These are phyloP conservation scores for Silene latifolia DNA, from an alignment of 148 eudicot genomes.

Conservation along the genomic window DNA sequence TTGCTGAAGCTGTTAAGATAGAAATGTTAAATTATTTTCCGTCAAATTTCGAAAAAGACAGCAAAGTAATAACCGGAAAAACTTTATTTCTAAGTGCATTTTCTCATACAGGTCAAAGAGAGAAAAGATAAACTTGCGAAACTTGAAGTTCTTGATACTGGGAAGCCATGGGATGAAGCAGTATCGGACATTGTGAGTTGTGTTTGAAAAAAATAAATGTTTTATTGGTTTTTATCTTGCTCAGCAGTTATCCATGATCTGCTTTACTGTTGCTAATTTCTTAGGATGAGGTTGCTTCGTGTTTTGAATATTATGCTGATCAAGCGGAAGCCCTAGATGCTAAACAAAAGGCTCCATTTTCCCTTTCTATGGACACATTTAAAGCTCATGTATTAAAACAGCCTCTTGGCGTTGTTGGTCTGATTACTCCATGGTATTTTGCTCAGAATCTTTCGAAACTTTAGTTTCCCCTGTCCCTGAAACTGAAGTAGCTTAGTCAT, in stretches of 20 bases:
- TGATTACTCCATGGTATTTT: conserved; percentile 91
- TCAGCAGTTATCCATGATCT: conserved; percentile 10
- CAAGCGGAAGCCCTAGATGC: conserved; percentile 92
- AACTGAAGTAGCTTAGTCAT: too few relatives aligned
- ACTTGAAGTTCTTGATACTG: conserved; percentile 79
- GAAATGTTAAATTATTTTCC: too few relatives aligned
- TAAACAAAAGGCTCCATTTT: conserved; percentile 71
- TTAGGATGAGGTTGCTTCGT: conserved; percentile 95
- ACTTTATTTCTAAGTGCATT: neutral
- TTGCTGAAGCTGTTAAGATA: too few relatives aligned
- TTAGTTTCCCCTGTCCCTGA: too few relatives aligned
- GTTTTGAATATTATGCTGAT: conserved; percentile 91
- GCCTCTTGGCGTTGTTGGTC: conserved; percentile 91
- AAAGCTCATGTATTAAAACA: conserved; percentile 77
- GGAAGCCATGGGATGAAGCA: conserved; percentile 85
- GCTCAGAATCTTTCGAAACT: neutral
- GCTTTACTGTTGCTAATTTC: conserved; percentile 18
- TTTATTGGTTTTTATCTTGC: neutral
- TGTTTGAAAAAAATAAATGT: neutral
- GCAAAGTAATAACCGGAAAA: too few relatives aligned
- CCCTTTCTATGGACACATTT: conserved; percentile 83
- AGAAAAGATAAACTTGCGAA: conserved; percentile 63
- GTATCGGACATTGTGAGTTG: conserved; percentile 85
- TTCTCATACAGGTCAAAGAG: conserved; percentile 58
- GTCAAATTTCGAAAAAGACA: too few relatives aligned